Conservation (phyloP, 2,329 filamentous ascomycete species). For the Fusarium piperis region DNA sequence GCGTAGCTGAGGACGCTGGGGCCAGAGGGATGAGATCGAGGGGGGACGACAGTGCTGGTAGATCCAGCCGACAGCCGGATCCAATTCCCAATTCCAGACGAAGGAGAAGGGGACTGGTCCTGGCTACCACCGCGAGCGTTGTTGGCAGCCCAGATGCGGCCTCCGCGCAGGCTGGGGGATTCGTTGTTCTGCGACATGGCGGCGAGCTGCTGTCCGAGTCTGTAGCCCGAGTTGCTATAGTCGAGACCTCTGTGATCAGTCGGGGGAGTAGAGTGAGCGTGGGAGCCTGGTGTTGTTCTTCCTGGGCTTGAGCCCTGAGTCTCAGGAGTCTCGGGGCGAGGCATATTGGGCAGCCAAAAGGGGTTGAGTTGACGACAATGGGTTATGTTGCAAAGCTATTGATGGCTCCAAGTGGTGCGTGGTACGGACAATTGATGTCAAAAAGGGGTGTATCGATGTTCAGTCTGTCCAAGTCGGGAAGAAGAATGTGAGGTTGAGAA, state of each 20-base stretch:
- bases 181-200: not conserved
- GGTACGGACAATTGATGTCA: not conserved
- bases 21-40: not conserved
- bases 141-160: not conserved
- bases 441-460: not conserved
- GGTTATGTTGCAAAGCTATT: not conserved
- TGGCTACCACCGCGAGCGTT: not conserved
- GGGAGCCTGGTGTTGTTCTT: not conserved
- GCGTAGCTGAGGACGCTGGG: not conserved
- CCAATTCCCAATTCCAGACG: not conserved
- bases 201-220: not conserved
- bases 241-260: constrained; percentile 14
- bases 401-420: not conserved
- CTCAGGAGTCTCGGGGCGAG: not conserved
- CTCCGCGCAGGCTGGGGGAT: not conserved
- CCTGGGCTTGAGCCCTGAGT: constrained; percentile 16
- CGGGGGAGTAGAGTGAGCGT: constrained; percentile 10
- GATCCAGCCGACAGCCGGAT: not conserved
- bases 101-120: not conserved
- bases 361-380: not conserved
- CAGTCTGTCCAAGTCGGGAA: not conserved
- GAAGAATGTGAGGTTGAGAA: not conserved
- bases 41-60: not conserved
- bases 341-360: not conserved
- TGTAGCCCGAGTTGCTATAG: not conserved